phyloP scores from a whole-genome alignment of 768 basidiomycete genomes.

The Tephrocybe sp. region DNA sequence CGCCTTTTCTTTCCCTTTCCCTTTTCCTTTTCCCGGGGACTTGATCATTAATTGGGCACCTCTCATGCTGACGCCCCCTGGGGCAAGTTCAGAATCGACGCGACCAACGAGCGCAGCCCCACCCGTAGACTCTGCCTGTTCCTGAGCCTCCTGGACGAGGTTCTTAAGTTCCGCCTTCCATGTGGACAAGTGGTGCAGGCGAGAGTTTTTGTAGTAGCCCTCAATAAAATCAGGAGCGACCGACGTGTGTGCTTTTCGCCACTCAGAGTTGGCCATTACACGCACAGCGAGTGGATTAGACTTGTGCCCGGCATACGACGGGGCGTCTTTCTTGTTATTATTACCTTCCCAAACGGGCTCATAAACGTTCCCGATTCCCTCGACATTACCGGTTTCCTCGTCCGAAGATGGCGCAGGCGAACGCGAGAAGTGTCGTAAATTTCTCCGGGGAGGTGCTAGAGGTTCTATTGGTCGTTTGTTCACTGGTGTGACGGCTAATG shows the following conservation, averaged over 20 bases:
- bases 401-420: neutral
- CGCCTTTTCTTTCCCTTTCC: slow-evolving; percentile 57
- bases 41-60: slow-evolving; percentile 47
- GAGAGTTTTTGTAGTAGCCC: slow-evolving; percentile 79
- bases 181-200: slow-evolving; percentile 87
- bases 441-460: neutral
- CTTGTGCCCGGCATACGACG: slow-evolving; percentile 63
- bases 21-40: slow-evolving; percentile 47
- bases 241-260: slow-evolving; percentile 87
- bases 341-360: neutral
- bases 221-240: slow-evolving; percentile 84
- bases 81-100: slow-evolving; percentile 24
- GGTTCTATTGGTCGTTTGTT: neutral
- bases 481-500: neutral
- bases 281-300: slow-evolving; percentile 75
- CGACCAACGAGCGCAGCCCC: slow-evolving; percentile 28
- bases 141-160: slow-evolving; percentile 78
- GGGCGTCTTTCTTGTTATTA: slow-evolving; percentile 26
- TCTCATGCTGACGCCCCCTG: slow-evolving; percentile 45
- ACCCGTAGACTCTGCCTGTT: slow-evolving; percentile 48
- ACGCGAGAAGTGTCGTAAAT: neutral
- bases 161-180: slow-evolving; percentile 90
- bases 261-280: slow-evolving; percentile 79
- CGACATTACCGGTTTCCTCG: no score
- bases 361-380: neutral